Evolutionary conservation across 495 filamentous ascomycete genomes (phyloP).

Genomic region (Hyaloscypha bicolor): DNA sequence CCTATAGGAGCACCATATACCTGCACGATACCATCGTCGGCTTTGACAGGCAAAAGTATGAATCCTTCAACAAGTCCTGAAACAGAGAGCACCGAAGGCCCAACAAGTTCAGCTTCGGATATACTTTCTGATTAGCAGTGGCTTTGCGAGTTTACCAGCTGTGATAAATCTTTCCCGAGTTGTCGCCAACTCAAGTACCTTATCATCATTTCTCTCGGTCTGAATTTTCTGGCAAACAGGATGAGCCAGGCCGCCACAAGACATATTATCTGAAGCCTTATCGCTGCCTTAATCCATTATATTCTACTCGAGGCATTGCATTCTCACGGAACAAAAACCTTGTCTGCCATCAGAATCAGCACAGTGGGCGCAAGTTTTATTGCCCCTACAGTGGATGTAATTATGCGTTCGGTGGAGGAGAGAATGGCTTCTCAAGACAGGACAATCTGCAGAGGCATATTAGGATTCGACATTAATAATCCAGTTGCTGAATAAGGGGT

Average conservation of each 20-base stretch:
- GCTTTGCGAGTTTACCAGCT: neutral
- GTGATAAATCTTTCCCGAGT: neutral
- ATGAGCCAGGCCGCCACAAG: neutral
- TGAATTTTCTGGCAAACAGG: neutral
- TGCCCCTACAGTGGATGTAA: neutral
- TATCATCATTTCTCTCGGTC: neutral
- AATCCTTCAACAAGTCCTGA: neutral
- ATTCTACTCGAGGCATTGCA: neutral
- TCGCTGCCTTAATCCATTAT: neutral
- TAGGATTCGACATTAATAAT: neutral
- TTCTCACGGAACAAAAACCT: neutral
- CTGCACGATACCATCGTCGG: neutral
- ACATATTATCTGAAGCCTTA: neutral
- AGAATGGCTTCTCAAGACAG: neutral
- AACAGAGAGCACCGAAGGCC: neutral
- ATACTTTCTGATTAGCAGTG: neutral
- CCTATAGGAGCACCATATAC: neutral
- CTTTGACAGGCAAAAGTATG: neutral
- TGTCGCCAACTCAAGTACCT: neutral
- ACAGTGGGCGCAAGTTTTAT: neutral
- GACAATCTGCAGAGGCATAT: conserved; percentile 1
- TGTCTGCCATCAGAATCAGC: neutral
- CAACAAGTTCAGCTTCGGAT: neutral
- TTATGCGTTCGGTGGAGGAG: neutral
- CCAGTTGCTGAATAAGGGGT: too few species aligned